These are phyloP conservation scores for Candida nemodendra DNA, from an alignment of 805 yeast species.

Conservation along the genomic window DNA sequence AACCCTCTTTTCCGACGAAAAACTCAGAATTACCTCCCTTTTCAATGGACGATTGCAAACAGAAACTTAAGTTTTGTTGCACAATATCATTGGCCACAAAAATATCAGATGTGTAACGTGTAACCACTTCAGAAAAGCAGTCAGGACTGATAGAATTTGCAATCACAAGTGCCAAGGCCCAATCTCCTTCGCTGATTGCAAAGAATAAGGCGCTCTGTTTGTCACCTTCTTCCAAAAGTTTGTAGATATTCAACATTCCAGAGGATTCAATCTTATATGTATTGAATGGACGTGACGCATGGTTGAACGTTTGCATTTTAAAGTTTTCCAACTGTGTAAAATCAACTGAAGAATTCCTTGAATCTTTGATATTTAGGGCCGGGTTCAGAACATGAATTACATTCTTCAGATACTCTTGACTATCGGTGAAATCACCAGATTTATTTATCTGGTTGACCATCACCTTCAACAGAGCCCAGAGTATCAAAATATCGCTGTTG, in stretches of 20 bases:
- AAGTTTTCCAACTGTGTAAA: slow-evolving; percentile 16
- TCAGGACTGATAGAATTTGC: slow-evolving; percentile 66
- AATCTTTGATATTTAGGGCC: slow-evolving; percentile 23
- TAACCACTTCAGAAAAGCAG: slow-evolving; percentile 43
- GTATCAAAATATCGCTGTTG: slow-evolving; percentile 19
- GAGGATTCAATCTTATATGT: slow-evolving; percentile 24
- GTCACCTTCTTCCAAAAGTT: slow-evolving; percentile 57
- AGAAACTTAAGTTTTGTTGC: slow-evolving; percentile 30
- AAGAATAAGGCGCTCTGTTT: slow-evolving; percentile 62
- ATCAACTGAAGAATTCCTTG: slow-evolving; percentile 15
- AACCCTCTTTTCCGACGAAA: slow-evolving; percentile 24
- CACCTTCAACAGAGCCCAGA: slow-evolving; percentile 29
- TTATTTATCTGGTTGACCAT: slow-evolving; percentile 25
- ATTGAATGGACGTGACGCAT: slow-evolving; percentile 24
- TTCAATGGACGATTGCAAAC: slow-evolving; percentile 23
- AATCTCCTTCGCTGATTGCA: slow-evolving; percentile 64
- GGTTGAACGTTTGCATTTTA: slow-evolving; percentile 7
- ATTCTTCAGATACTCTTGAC: slow-evolving; percentile 29
- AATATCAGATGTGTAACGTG: slow-evolving; percentile 27
- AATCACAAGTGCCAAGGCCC: slow-evolving; percentile 73
- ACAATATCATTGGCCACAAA: slow-evolving; percentile 22
- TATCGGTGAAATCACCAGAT: slow-evolving; percentile 26
- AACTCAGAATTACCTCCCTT: slow-evolving; percentile 18
- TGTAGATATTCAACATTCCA: slow-evolving; percentile 31
- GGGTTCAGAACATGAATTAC: slow-evolving; percentile 45